These are phyloP conservation scores for Cyberlindnera misumaiensis DNA, from an alignment of 805 yeast genomes.

Conservation along the genomic window DNA sequence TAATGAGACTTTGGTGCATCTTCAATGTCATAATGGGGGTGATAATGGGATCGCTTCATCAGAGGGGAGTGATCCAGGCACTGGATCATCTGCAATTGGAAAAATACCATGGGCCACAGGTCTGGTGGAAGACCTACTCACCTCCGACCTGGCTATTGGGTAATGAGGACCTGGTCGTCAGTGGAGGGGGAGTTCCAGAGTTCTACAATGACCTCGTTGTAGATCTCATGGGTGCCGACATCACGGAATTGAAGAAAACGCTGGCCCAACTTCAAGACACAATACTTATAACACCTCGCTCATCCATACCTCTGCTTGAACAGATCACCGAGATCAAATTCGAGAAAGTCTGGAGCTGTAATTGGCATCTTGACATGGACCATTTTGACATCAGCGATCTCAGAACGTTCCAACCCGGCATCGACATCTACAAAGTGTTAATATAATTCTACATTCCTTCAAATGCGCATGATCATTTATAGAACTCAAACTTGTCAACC, in stretches of 20 bases:
- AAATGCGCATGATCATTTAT: slow-evolving; percentile 47
- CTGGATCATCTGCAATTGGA: slow-evolving; percentile 33
- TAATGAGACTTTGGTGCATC: slow-evolving; percentile 42
- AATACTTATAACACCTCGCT: slow-evolving; percentile 17
- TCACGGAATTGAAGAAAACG: slow-evolving; percentile 19
- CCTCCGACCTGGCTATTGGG: slow-evolving; percentile 85
- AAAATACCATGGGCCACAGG: slow-evolving; percentile 31
- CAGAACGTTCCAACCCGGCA: slow-evolving; percentile 52
- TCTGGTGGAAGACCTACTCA: slow-evolving; percentile 94
- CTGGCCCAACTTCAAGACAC: slow-evolving; percentile 13
- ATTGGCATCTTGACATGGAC: slow-evolving; percentile 63
- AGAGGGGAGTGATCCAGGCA: slow-evolving; percentile 81
- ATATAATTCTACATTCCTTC: background rate
- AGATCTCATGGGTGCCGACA: slow-evolving; percentile 42
- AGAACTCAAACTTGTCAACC: slow-evolving; percentile 96
- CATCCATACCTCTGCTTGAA: slow-evolving; percentile 19
- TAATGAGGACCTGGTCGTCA: slow-evolving; percentile 16
- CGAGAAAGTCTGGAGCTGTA: slow-evolving; percentile 29
- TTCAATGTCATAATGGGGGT: slow-evolving; percentile 58
- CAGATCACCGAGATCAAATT: slow-evolving; percentile 6
- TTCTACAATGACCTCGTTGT: slow-evolving; percentile 23
- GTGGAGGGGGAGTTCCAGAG: slow-evolving; percentile 2
- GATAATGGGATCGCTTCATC: slow-evolving; percentile 79
- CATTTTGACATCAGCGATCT: slow-evolving; percentile 51
- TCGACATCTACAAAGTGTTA: slow-evolving; percentile 42